Evolutionary conservation across 495 filamentous ascomycete genomes (phyloP), one percentile per base, ranked within the genome.

Genomic region (Collariella sp.): DNA sequence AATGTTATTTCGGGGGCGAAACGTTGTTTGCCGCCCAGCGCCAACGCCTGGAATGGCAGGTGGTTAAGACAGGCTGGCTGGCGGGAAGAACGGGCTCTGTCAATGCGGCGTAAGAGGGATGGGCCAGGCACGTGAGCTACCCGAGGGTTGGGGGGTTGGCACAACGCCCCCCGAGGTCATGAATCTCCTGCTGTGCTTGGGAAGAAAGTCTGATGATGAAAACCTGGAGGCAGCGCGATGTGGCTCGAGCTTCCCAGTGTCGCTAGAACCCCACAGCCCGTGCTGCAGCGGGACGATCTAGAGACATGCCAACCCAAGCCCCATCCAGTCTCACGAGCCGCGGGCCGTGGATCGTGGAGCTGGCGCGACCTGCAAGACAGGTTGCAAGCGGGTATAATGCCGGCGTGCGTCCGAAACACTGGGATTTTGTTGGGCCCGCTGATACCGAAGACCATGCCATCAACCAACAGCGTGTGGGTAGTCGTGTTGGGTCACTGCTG

Each of bases 21-120:
- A 11, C 18, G n/a, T n/a, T 29, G 3, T 43, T 15, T 42, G 39
- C 38, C 26, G 24, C 29, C 26, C 38, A 40, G n/a, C 10, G 35
- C 35, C 38, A 40, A 18, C 38, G 20, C 50, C 50, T 26, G 50
- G 50, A 53, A 26, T 46, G 50, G 50, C 41, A 53, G 50, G 50
- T 53, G 50, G 3, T 31, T 45, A 26, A 22, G 15, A 29, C 7
- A 18, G 42, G 10, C 15, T 24, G 13, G n/a, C 29, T 16, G 1
- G 10, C 50, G 40, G 50, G 50, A 38, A 53, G 18, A 38, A 35
- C 36, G 33, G 40, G 5, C 9, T 2, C 13, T 33, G 24, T 10
- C 23, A 23, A 24, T 9, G 22, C 36, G 15, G n/a, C 18, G 16
- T 7, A 2, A n/a, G n/a, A 20, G n/a, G 6, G n/a, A n/a, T n/a